phyloP scores from a whole-genome alignment of 176 grass and related monocot species.

The Oryza punctata region DNA sequence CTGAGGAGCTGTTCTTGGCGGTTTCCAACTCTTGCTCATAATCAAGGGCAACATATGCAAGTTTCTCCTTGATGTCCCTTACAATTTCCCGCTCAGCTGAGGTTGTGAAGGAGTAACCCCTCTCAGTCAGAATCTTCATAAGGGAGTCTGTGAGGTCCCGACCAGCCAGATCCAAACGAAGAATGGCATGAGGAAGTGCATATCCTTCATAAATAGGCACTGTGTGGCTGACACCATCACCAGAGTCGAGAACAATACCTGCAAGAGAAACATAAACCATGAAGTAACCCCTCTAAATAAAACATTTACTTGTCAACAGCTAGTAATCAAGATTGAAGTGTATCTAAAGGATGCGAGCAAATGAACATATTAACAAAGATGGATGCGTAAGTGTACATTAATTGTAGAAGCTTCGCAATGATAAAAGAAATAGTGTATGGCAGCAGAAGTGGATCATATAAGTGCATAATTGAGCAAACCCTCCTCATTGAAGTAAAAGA shows the following conservation, averaged over 20 bases:
- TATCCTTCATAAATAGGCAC: conserved; percentile 80
- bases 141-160: conserved; percentile 67
- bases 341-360: not conserved
- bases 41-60: conserved; percentile 69
- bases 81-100: conserved; percentile 75
- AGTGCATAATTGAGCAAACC: not conserved
- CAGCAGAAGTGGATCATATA: not conserved
- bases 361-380: not conserved
- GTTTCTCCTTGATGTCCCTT: conserved; percentile 85
- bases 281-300: not conserved
- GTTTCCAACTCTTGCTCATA: conserved; percentile 76
- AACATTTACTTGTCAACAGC: not conserved
- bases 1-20: conserved; percentile 69
- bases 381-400: not conserved
- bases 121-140: conserved; percentile 74
- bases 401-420: not conserved
- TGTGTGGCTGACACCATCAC: conserved; percentile 85
- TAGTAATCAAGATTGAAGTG: not conserved
- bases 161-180: conserved; percentile 72
- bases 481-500: conserved; percentile 1
- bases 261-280: conserved; percentile 28
- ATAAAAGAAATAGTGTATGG: not conserved
- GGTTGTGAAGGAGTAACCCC: conserved; percentile 73
- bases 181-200: conserved; percentile 74
- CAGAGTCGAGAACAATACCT: conserved; percentile 82